Base-by-base conservation (phyloP, 768 basidiomycete genomes). In the Auricularia heimuer region DNA sequence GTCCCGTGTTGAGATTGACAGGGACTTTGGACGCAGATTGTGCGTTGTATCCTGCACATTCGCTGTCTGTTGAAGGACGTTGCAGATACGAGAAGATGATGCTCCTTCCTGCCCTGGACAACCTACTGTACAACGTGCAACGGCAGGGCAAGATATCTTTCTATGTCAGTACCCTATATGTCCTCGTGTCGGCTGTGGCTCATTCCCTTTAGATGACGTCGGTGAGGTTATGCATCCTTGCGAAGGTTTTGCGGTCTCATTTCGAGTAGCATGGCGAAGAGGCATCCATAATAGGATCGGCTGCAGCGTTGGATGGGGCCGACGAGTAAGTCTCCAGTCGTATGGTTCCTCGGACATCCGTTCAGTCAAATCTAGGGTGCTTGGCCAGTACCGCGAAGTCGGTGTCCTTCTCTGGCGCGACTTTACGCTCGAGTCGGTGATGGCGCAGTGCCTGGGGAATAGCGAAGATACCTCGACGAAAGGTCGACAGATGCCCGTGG, bases 301-400 rank as follows among this genome's bases (percentile, higher is more conserved):
- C 94, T 2, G 94, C 94, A 36, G 94, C 88, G 8, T 81, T 96
- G 68, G 87, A 84, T 64, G 72, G 76, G 14, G 86, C 90, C 67
- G 94, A 98, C 72, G 94, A 98, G 91, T 94, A 71, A 76, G 89
- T 76, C 29, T 37, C 29, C 29, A 29, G 44, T 3, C 16, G 62
- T 37, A 1, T 39, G 18, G 44, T 44, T 36, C n/a, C 64, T 61
- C 39, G 16, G 37, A 54, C 34, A 63, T 18, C 33, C 37, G 21
- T 62, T 33, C 63, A 35, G 11, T 24, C 34, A 7, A 35, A 39
- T 24, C 36, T 66, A 91, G 89, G 74, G 90, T 94, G 3, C 80
- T 94, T 69, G 93, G 91, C 81, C 94, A 98, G 80, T 98, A 98
- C 71, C 89, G 92, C 64, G 93, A 92, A 79, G 86, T 92, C 79